Evolutionary conservation across 1,284 basidiomycete species (phyloP), one percentile per base, ranked within the genome.

Genomic region (Papiliotrema laurentii): DNA sequence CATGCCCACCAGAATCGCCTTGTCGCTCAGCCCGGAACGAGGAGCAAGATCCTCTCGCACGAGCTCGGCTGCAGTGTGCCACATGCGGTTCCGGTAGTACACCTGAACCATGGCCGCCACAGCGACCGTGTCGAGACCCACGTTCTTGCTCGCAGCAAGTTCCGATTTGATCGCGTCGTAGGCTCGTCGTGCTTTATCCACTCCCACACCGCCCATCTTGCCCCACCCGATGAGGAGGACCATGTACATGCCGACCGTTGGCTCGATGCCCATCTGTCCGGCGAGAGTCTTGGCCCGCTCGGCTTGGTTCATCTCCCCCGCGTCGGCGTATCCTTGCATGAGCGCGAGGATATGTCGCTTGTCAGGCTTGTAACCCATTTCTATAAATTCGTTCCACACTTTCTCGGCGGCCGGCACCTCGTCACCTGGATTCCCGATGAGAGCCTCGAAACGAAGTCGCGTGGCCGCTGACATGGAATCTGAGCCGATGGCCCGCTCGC

Each of bases 371-470:
- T 54, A 71, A 9, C 71, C 71, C 34, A 62, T 49, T 14, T 56
- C 53, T 26, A 68, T 48, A 25, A 69, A 50, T 7, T 59, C 39
- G 38, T 60, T 55, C 67, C 68, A 73, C 0, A 68, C 57, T 1
- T 51, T 39, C 16, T 55, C 47, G 22, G 58, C 58, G 6, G 63
- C 54, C 1, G 60, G 60, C 7, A 56, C 18, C 26, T 53, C 49
- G 4, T 36, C 28, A 19, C 13, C 14, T 18, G 22, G 16, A 42
- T 31, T 4, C 47, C 46, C 26, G 4, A 25, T 13, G 3, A 25
- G 16, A 4, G 51, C 47, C 25, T 52, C 54, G 37, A 36, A 49
- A 14, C 28, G 47, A 9, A 55, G 24, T 25, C 54, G 54, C 21
- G 30, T 27, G 10, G 45, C 51, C 14, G 45, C 34, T 3, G 50